A percentile compares a stretch with the other conserved stretches of the same genome.
Evolutionary conservation across 2,329 filamentous ascomycete genomes (phyloP).

Genomic region (Colletotrichum ledebouriae): DNA sequence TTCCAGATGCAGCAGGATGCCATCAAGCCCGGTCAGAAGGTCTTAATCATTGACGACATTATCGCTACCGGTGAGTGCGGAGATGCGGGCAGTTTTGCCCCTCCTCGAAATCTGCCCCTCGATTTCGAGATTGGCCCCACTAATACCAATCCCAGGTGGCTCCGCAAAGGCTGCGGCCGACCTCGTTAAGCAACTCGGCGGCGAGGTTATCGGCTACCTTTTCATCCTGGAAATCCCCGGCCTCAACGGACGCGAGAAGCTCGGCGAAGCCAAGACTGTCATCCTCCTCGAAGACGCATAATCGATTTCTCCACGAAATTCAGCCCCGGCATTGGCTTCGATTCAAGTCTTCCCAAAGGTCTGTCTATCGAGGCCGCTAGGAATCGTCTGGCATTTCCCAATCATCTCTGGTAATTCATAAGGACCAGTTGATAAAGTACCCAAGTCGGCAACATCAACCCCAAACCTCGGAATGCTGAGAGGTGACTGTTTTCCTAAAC

Average conservation of each 20-base stretch:
- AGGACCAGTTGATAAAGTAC: background rate
- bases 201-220: conserved; percentile 87
- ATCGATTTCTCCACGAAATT: conserved; percentile 9
- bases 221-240: conserved; percentile 97
- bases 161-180: conserved; percentile 89
- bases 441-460: background rate
- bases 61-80: conserved; percentile 88
- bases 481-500: background rate
- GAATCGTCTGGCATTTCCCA: background rate
- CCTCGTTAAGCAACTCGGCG: conserved; percentile 88
- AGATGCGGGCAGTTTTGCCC: conserved; percentile 1
- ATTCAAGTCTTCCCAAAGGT: background rate
- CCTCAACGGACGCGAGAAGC: conserved; percentile 91
- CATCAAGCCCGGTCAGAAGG: conserved; percentile 87
- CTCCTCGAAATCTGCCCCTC: conserved; percentile 12
- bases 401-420: conserved; percentile 3
- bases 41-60: conserved; percentile 96
- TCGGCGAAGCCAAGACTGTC: conserved; percentile 81
- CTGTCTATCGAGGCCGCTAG: conserved; percentile 1
- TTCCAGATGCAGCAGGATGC: conserved; percentile 96
- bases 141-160: conserved; percentile 72
- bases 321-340: conserved; percentile 1
- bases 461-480: background rate
- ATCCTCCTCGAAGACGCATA: conserved; percentile 78
- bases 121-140: conserved; percentile 33